A percentile compares a stretch with the other conserved stretches of the same genome.
These are phyloP conservation scores for Lecanicillium sp. DNA, from an alignment of 2,329 filamentous ascomycete genomes.

Conservation along the genomic window DNA sequence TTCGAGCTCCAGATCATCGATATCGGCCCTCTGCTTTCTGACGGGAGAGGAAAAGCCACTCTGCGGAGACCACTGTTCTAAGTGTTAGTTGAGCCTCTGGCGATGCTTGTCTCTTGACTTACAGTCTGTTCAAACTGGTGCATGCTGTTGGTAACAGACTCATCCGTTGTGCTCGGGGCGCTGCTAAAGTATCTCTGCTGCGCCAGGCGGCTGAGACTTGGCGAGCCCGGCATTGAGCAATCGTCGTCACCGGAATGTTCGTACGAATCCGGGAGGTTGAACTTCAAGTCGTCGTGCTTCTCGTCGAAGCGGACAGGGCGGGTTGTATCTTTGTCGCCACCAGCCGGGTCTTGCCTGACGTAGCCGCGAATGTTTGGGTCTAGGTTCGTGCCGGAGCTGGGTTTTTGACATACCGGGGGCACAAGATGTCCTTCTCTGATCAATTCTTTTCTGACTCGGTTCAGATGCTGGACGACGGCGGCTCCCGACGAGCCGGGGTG, in stretches of 20 bases:
- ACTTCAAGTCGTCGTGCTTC: slow-evolving; percentile 25
- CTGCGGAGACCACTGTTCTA: slow-evolving; percentile 7
- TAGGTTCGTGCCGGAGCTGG: slow-evolving; percentile 15
- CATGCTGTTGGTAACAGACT: slow-evolving; percentile 7
- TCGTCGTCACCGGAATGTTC: slow-evolving; percentile 3
- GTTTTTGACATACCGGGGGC: slow-evolving; percentile 29
- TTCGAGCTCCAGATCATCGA: slow-evolving; percentile 3
- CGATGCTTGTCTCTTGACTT: background rate
- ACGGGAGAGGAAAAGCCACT: slow-evolving; percentile 8
- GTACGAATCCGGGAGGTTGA: slow-evolving; percentile 25
- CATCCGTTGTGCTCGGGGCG: background rate
- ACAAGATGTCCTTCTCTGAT: slow-evolving; percentile 36
- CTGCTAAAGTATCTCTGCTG: background rate
- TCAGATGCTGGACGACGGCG: slow-evolving; percentile 33
- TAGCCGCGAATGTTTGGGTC: slow-evolving; percentile 29
- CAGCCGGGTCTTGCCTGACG: slow-evolving; percentile 23
- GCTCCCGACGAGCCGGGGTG: slow-evolving; percentile 35
- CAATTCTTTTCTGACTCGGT: slow-evolving; percentile 29
- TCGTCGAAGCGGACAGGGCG: slow-evolving; percentile 29
- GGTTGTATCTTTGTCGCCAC: slow-evolving; percentile 21
- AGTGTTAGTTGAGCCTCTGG: background rate
- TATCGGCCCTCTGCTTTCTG: slow-evolving; percentile 3
- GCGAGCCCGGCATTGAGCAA: background rate
- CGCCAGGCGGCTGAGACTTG: background rate
- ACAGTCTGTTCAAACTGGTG: slow-evolving; percentile 7